Percentiles rank a stretch among this genome's conserved stretches.
Evolutionary conservation across 176 grass and related monocot species (phyloP).

Genomic region (Triticum turgidum): DNA sequence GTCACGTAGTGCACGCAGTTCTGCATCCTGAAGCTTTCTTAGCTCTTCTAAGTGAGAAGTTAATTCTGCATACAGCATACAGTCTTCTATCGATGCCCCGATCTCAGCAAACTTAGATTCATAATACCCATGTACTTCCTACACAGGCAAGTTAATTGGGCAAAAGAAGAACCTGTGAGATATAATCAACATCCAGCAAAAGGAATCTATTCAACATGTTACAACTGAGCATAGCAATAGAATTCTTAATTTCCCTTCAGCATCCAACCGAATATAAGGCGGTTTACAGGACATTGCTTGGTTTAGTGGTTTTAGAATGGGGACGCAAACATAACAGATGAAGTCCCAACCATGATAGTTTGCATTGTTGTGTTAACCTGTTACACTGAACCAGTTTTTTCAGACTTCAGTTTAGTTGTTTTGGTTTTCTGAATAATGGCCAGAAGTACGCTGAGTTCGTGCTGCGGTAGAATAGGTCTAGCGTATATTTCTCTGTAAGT

Average conservation of each 20-base stretch:
- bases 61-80: too few species aligned
- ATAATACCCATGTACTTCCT: neutral
- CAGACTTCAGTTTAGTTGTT: too few species aligned
- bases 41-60: too few species aligned
- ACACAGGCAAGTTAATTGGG: neutral
- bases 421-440: too few species aligned
- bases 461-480: too few species aligned
- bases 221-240: neutral
- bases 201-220: neutral
- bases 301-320: neutral
- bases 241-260: neutral
- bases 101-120: neutral
- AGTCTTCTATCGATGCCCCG: too few species aligned
- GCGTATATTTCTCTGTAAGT: too few species aligned
- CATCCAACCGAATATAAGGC: neutral
- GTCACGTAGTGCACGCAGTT: neutral
- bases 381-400: too few species aligned
- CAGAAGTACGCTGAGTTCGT: too few species aligned
- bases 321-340: too few species aligned
- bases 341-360: too few species aligned
- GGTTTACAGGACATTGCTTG: neutral
- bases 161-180: neutral
- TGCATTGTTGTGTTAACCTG: too few species aligned
- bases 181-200: neutral
- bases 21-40: neutral